phyloP scores from a whole-genome alignment of 129 eudicot genomes.

The Chrysanthemum makinoi region DNA sequence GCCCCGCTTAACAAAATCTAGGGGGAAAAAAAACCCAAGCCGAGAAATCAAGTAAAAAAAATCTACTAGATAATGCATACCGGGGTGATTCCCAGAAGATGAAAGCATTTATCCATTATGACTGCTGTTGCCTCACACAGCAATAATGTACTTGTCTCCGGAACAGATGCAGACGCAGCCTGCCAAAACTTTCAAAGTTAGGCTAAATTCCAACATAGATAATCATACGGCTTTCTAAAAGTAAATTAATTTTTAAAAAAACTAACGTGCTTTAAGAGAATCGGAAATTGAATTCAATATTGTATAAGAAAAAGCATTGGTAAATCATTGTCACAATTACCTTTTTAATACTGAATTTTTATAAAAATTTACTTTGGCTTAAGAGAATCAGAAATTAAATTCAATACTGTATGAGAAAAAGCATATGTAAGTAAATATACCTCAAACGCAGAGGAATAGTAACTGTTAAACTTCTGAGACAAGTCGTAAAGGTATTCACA shows the following conservation, averaged over 20 bases:
- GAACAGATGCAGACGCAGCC: not conserved
- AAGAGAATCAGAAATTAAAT: not conserved
- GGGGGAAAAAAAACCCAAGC: not conserved
- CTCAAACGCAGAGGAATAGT: not conserved
- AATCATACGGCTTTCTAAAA: not conserved
- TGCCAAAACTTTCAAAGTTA: not conserved
- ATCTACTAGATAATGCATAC: not conserved
- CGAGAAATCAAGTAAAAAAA: not conserved
- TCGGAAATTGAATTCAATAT: not conserved
- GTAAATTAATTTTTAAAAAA: not conserved
- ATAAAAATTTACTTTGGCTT: not conserved
- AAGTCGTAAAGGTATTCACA: not conserved
- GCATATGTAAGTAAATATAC: not conserved
- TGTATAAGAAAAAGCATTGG: not conserved
- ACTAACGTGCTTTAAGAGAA: not conserved
- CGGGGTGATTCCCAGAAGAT: too few relatives aligned
- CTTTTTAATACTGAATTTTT: not conserved
- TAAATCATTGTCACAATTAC: not conserved
- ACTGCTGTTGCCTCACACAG: constrained; percentile 1
- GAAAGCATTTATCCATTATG: not conserved
- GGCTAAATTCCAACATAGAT: not conserved
- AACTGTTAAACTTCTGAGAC: not conserved
- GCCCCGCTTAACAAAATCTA: not conserved
- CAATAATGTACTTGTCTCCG: not conserved
- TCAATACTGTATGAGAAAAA: not conserved